Conservation (phyloP, 2,329 filamentous ascomycete species). For the Alternaria burnsii region DNA sequence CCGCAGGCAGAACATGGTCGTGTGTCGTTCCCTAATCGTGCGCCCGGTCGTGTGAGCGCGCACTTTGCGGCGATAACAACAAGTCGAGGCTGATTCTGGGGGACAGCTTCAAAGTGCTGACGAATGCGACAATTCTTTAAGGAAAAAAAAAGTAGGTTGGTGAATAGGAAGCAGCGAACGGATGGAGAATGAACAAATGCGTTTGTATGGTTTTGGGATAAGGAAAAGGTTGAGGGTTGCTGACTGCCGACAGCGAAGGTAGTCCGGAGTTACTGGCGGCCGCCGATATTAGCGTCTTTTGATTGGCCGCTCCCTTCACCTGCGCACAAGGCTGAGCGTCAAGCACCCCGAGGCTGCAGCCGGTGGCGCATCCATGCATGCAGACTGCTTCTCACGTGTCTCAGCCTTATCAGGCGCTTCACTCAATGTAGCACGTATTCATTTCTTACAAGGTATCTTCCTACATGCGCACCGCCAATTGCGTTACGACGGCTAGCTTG, state of each 20-base stretch:
- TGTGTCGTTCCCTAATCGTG: conserved; percentile 7
- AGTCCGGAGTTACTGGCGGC: conserved; percentile 19
- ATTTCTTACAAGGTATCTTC: conserved; percentile 2
- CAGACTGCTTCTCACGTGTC: conserved; percentile 7
- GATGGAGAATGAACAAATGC: conserved; percentile 15
- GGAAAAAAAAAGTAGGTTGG: not conserved
- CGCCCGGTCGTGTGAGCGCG: conserved; percentile 7
- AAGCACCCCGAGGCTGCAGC: not conserved
- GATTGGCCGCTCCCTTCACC: not conserved
- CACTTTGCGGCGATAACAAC: not conserved
- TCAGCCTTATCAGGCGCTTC: conserved; percentile 4
- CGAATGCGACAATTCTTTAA: not conserved
- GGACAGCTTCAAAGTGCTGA: not conserved
- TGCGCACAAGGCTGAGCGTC: not conserved
- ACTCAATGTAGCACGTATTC: not conserved
- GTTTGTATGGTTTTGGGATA: conserved; percentile 1
- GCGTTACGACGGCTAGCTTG: not conserved
- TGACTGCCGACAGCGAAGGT: not conserved
- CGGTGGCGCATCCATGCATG: conserved; percentile 13
- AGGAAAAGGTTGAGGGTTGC: conserved; percentile 11
- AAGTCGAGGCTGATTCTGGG: not conserved
- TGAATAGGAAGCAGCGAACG: conserved; percentile 8
- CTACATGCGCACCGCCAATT: not conserved
- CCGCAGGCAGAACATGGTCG: conserved; percentile 70
- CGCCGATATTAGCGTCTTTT: conserved; percentile 2